A percentile compares a stretch with the other conserved stretches of the same genome.
These are phyloP conservation scores for Fonsecaea erecta DNA, from an alignment of 2,329 filamentous ascomycete species.

Conservation along the genomic window DNA sequence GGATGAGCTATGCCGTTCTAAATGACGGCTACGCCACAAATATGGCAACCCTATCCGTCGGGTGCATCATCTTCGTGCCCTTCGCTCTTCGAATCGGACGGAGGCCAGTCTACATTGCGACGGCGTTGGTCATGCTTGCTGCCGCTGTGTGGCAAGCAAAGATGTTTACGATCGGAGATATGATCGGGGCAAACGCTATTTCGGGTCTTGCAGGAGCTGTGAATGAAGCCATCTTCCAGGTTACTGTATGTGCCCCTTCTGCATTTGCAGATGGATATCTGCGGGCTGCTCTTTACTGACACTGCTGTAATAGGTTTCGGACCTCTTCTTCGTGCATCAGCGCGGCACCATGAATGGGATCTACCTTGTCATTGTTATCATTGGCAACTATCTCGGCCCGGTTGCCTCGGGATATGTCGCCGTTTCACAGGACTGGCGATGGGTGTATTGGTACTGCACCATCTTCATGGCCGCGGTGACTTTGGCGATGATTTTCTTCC, in stretches of 20 bases:
- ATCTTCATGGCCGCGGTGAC: constrained; percentile 42
- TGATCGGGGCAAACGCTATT: constrained; percentile 49
- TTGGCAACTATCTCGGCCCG: constrained; percentile 43
- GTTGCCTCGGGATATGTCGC: constrained; percentile 45
- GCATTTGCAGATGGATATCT: background rate
- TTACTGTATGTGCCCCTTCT: constrained; percentile 41
- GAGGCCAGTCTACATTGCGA: constrained; percentile 50
- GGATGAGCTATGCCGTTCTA: constrained; percentile 45
- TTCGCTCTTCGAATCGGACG: constrained; percentile 50
- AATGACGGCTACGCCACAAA: constrained; percentile 52
- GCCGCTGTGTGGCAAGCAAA: constrained; percentile 49
- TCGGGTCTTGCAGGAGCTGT: constrained; percentile 50
- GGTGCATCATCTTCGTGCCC: constrained; percentile 49
- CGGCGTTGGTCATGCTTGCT: constrained; percentile 44
- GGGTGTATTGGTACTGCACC: constrained; percentile 44
- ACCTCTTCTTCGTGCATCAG: constrained; percentile 58
- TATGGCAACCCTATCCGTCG: constrained; percentile 47
- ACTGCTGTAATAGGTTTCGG: constrained; percentile 44
- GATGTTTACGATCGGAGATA: constrained; percentile 47
- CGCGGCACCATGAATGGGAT: constrained; percentile 57
- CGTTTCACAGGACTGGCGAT: constrained; percentile 44
- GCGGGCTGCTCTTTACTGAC: background rate
- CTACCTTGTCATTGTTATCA: constrained; percentile 51
- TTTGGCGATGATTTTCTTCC: constrained; percentile 42
- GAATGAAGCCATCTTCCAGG: constrained; percentile 49